Evolutionary conservation across 1,284 basidiomycete species (phyloP).

Genomic region (Neotropicomus parvogracilis): DNA sequence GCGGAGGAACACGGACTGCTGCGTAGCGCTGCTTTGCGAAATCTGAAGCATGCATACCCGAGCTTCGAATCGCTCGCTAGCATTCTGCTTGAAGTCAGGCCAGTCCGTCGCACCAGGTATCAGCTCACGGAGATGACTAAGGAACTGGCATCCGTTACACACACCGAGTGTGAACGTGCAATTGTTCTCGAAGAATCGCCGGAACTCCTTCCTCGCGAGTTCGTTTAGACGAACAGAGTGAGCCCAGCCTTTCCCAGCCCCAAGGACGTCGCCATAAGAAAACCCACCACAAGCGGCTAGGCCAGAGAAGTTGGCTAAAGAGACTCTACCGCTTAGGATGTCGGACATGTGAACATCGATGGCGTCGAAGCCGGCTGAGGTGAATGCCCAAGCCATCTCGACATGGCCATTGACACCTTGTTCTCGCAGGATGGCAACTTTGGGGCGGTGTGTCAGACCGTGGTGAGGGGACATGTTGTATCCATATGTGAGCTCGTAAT

Average conservation of each 20-base stretch:
- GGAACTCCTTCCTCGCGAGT: slow-evolving; percentile 72
- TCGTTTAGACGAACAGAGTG: slow-evolving; percentile 86
- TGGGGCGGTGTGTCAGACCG: slow-evolving; percentile 58
- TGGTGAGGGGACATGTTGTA: slow-evolving; percentile 36
- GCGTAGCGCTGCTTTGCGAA: slow-evolving; percentile 51
- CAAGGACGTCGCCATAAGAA: slow-evolving; percentile 97
- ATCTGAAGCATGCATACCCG: slow-evolving; percentile 82
- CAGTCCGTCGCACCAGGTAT: slow-evolving; percentile 84
- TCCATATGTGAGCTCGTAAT: slow-evolving; percentile 73
- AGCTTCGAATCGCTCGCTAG: slow-evolving; percentile 88
- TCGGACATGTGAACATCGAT: slow-evolving; percentile 99
- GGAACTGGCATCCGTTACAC: slow-evolving; percentile 98
- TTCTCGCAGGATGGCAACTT: slow-evolving; percentile 93
- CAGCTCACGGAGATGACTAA: slow-evolving; percentile 82
- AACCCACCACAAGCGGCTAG: slow-evolving; percentile 97
- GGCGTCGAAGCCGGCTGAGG: slow-evolving; percentile 88
- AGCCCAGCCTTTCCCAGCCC: slow-evolving; percentile 98
- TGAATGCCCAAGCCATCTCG: slow-evolving; percentile 99
- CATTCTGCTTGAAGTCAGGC: slow-evolving; percentile 91
- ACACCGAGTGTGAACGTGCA: slow-evolving; percentile 91
- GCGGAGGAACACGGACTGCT: slow-evolving; percentile 77
- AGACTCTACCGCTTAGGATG: slow-evolving; percentile 71
- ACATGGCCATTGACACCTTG: slow-evolving; percentile 98
- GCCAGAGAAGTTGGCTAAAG: slow-evolving; percentile 74
- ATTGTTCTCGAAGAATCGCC: slow-evolving; percentile 74